A percentile compares a stretch with the other conserved stretches of the same genome.
phyloP scores from a whole-genome alignment of 805 yeast genomes.

The Wickerhamiella nectarea region DNA sequence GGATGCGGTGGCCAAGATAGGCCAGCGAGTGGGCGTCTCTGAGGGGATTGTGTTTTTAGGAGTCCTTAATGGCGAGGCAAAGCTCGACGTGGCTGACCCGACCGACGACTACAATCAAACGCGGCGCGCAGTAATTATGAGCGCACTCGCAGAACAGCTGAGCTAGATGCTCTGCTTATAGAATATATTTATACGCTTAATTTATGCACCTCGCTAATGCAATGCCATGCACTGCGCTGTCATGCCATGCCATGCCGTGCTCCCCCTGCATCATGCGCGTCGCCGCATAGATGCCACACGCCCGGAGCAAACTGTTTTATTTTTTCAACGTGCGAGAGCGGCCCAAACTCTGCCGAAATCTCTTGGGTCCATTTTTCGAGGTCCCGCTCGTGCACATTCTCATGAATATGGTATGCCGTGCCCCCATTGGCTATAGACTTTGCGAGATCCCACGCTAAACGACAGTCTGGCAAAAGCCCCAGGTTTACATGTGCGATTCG shows the following conservation, averaged over 20 bases:
- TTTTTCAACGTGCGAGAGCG: slow-evolving; percentile 36
- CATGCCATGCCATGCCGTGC: not conserved
- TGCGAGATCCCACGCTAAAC: slow-evolving; percentile 45
- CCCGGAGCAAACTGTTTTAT: slow-evolving; percentile 84
- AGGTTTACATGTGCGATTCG: slow-evolving; percentile 50
- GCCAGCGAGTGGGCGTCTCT: slow-evolving; percentile 13
- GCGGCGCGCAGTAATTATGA: slow-evolving; percentile 19
- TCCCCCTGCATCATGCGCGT: too few species aligned
- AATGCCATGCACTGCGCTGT: not conserved
- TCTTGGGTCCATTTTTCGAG: slow-evolving; percentile 26
- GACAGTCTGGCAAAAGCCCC: slow-evolving; percentile 66
- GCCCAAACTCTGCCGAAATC: slow-evolving; percentile 17
- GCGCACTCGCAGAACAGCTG: slow-evolving; percentile 20
- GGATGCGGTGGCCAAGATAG: slow-evolving; percentile 26
- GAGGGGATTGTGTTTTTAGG: slow-evolving; percentile 19
- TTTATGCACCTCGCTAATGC: too few species aligned
- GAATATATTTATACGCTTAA: not conserved
- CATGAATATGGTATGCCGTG: slow-evolving; percentile 49
- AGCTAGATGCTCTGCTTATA: too few species aligned
- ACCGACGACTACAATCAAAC: slow-evolving; percentile 18
- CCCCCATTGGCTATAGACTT: slow-evolving; percentile 13
- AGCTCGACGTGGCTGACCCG: slow-evolving; percentile 11
- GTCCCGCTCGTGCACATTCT: slow-evolving; percentile 42
- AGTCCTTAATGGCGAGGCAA: slow-evolving; percentile 13
- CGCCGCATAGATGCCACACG: slow-evolving; percentile 62